These are phyloP conservation scores for Sporothrix globosa DNA, from an alignment of 2,329 filamentous ascomycete species.

Conservation along the genomic window DNA sequence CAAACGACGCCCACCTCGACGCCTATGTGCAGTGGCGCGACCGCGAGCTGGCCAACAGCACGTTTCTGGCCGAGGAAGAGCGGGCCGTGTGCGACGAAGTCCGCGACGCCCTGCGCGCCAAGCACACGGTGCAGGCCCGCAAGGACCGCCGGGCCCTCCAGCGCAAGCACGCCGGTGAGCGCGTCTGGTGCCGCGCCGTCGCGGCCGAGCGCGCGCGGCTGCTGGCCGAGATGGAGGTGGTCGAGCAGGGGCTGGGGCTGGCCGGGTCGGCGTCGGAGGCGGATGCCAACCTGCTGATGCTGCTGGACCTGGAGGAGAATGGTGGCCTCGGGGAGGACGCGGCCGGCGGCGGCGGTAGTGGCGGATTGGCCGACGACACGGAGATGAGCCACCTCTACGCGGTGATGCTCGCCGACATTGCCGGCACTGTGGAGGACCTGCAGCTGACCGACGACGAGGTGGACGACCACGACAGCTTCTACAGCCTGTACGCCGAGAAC, in stretches of 20 bases:
- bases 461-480: not conserved
- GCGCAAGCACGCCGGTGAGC: conserved; percentile 49
- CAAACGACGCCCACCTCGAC: conserved; percentile 49
- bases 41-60: conserved; percentile 47
- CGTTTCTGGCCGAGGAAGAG: conserved; percentile 47
- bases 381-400: conserved; percentile 31
- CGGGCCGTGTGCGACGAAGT: conserved; percentile 48
- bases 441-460: not conserved
- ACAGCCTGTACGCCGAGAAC: not conserved
- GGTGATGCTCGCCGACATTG: conserved; percentile 23
- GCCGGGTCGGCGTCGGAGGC: conserved; percentile 44
- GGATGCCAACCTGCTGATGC: conserved; percentile 32
- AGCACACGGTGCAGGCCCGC: conserved; percentile 40
- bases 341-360: no score
- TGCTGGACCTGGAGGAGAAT: conserved; percentile 31
- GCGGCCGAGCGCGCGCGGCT: conserved; percentile 50
- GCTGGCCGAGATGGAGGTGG: conserved; percentile 48
- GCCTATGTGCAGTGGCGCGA: conserved; percentile 47
- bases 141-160: conserved; percentile 43
- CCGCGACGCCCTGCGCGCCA: conserved; percentile 47
- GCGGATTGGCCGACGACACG: conserved; percentile 49
- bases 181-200: conserved; percentile 52
- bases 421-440: not conserved
- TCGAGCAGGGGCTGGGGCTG: conserved; percentile 43
- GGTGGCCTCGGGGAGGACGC: not conserved